Evolutionary conservation across 345 rosid species (phyloP).

Genomic region (Erysimum cheiranthoides): DNA sequence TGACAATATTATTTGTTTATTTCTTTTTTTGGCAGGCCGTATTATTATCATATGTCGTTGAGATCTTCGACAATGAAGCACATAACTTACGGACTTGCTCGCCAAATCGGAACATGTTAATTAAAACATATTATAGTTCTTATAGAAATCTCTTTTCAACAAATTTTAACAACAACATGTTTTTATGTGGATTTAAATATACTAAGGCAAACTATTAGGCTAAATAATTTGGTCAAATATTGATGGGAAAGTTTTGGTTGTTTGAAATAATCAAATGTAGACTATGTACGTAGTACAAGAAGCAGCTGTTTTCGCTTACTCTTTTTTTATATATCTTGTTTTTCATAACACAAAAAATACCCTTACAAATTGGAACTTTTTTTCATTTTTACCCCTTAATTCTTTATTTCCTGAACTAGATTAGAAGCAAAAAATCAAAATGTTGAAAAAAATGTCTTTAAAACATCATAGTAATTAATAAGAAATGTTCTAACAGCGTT

Average conservation of each 20-base stretch:
- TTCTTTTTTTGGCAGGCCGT: neutral
- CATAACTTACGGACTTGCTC: neutral
- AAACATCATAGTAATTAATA: neutral
- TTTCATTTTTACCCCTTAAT: constrained; percentile 23
- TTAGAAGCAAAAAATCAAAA: constrained; percentile 35
- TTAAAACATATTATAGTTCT: neutral
- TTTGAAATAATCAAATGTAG: neutral
- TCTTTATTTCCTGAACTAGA: constrained; percentile 32
- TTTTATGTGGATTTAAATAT: neutral
- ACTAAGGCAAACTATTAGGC: neutral
- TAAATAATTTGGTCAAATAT: neutral
- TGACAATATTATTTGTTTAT: neutral
- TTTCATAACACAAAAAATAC: constrained; percentile 17
- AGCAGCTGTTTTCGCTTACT: constrained; percentile 9
- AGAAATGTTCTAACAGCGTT: constrained; percentile 37
- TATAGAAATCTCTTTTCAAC: neutral
- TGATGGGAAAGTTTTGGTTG: neutral
- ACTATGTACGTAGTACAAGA: neutral
- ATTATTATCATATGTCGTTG: neutral
- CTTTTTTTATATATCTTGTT: constrained; percentile 3
- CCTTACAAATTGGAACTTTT: constrained; percentile 11
- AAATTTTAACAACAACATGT: neutral
- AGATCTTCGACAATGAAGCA: constrained; percentile 1
- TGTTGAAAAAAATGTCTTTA: neutral
- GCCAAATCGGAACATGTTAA: constrained; percentile 1